Percentiles rank a stretch among this genome's conserved stretches.
These are phyloP conservation scores for Pinus taeda DNA, from an alignment of 75 land plant genomes.

Conservation along the genomic window DNA sequence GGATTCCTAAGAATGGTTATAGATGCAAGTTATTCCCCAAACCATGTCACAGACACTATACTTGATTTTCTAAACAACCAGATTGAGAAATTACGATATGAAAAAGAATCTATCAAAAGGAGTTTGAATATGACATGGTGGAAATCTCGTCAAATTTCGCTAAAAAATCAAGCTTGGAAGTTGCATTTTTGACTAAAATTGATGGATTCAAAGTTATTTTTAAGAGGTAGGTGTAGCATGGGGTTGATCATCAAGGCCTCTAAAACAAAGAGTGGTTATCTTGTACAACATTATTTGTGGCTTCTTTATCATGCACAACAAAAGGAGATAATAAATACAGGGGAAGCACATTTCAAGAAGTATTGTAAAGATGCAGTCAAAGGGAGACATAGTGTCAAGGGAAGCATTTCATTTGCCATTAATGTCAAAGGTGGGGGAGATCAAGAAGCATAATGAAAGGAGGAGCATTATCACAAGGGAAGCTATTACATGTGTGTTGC, in stretches of 20 bases:
- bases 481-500: no score
- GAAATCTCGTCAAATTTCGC: constrained; percentile 42
- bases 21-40: constrained; percentile 57
- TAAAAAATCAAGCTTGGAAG: constrained; percentile 18
- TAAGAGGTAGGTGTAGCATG: constrained; percentile 4
- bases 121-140: constrained; percentile 53
- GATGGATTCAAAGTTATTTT: constrained; percentile 42
- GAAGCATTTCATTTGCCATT: no score
- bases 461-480: no score
- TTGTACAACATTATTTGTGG: no score
- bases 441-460: no score
- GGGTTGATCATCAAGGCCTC: constrained; percentile 25
- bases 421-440: no score
- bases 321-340: no score
- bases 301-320: no score
- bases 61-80: constrained; percentile 51
- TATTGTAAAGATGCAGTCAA: no score
- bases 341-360: no score
- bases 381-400: no score
- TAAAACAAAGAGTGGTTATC: no score
- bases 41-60: constrained; percentile 60
- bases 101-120: constrained; percentile 31
- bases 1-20: constrained; percentile 59
- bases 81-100: constrained; percentile 45
- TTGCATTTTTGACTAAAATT: constrained; percentile 35